Evolutionary conservation across 768 basidiomycete species (phyloP).

Genomic region (Suillus decipiens): DNA sequence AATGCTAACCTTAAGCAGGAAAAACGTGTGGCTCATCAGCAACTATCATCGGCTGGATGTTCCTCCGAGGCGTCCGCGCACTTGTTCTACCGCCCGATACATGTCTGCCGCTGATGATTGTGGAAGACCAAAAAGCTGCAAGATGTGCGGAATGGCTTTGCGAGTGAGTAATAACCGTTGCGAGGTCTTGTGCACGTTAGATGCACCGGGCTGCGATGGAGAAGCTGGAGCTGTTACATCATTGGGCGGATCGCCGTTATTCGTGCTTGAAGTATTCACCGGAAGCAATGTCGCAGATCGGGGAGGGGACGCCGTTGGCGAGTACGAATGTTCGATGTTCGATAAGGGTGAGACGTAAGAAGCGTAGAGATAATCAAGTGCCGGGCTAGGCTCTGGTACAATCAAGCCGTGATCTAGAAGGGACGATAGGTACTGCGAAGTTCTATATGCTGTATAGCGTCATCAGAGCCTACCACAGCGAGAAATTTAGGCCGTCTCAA

Average conservation of each 20-base stretch:
- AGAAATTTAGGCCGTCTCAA: background rate
- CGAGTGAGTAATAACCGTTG: slow-evolving; percentile 49
- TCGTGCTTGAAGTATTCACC: background rate
- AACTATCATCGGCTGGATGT: slow-evolving; percentile 12
- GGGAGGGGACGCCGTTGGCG: slow-evolving; percentile 12
- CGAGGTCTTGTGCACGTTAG: slow-evolving; percentile 9
- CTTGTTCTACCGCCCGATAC: slow-evolving; percentile 67
- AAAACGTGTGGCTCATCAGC: background rate
- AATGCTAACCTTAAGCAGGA: background rate
- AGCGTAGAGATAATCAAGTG: slow-evolving; percentile 60
- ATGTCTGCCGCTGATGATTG: slow-evolving; percentile 49
- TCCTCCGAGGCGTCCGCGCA: slow-evolving; percentile 31
- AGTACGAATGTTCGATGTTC: slow-evolving; percentile 14
- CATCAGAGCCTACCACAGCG: background rate
- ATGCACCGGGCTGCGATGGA: slow-evolving; percentile 8
- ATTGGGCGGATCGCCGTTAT: background rate
- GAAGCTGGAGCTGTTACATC: background rate
- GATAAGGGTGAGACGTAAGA: slow-evolving; percentile 25
- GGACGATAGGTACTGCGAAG: slow-evolving; percentile 65
- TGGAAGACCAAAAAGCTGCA: slow-evolving; percentile 47
- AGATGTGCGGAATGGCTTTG: slow-evolving; percentile 54
- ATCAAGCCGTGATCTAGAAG: slow-evolving; percentile 60
- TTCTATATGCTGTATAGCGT: slow-evolving; percentile 55
- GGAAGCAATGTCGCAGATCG: background rate
- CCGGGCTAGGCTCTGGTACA: slow-evolving; percentile 52